Evolutionary conservation across 208 protist genomes (phyloP).

Genomic region (Acanthamoeba lenticulata): DNA sequence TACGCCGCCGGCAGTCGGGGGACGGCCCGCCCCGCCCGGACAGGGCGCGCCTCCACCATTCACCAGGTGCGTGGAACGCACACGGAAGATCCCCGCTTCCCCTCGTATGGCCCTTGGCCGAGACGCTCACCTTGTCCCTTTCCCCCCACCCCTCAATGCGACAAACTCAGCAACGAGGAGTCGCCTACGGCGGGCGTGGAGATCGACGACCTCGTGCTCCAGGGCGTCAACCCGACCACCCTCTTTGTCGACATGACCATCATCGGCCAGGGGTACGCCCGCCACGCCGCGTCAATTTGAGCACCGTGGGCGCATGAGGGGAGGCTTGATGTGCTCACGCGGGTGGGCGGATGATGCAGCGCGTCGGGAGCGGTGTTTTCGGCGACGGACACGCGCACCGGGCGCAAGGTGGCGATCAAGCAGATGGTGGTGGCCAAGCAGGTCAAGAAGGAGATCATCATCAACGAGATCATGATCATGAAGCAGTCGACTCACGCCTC

Average conservation of each 20-base stretch:
- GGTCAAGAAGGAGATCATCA: constrained; percentile 66
- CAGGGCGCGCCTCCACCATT: neutral
- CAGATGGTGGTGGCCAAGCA: constrained; percentile 61
- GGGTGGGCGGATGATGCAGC: too few relatives aligned
- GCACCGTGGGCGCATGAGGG: too few relatives aligned
- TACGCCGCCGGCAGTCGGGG: too few relatives aligned
- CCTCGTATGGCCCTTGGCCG: too few relatives aligned
- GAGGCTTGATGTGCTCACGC: too few relatives aligned
- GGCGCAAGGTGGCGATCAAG: constrained; percentile 39
- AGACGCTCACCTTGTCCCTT: neutral
- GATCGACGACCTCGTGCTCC: constrained; percentile 17
- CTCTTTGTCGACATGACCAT: neutral
- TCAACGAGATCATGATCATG: constrained; percentile 68
- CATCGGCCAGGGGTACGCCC: constrained; percentile 44
- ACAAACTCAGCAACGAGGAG: neutral
- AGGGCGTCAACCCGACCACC: neutral
- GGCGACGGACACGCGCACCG: constrained; percentile 41
- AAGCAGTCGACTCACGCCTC: neutral
- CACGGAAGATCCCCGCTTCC: too few relatives aligned
- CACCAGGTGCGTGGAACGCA: too few relatives aligned
- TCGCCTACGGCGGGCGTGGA: constrained; percentile 22
- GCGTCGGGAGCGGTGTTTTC: constrained; percentile 36
- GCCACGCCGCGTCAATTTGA: too few relatives aligned
- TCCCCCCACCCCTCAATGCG: too few relatives aligned
- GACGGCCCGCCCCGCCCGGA: neutral